These are phyloP conservation scores for Cryoendolithus antarcticus DNA, from an alignment of 2,329 filamentous ascomycete species.

Conservation along the genomic window DNA sequence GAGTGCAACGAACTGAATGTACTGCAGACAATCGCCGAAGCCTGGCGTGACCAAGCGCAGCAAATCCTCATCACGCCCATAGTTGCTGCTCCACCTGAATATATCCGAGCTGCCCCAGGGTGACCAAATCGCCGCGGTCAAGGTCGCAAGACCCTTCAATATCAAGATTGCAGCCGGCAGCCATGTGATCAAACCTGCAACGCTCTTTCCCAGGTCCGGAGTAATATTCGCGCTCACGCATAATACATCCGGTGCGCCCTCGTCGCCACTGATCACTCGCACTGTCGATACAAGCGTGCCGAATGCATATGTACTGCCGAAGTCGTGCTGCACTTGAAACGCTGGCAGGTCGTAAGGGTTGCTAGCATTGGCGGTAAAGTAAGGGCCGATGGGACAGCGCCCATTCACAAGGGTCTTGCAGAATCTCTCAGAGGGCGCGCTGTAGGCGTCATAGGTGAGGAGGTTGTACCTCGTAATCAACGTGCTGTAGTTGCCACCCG, in stretches of 20 bases:
- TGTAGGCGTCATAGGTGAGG: slow-evolving; percentile 62
- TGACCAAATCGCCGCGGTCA: slow-evolving; percentile 75
- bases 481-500: slow-evolving; percentile 53
- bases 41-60: slow-evolving; percentile 87
- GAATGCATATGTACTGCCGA: slow-evolving; percentile 76
- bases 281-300: slow-evolving; percentile 66
- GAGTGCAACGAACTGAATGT: slow-evolving; percentile 83
- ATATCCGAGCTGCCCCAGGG: slow-evolving; percentile 87
- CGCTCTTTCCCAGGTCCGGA: slow-evolving; percentile 59
- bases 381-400: slow-evolving; percentile 62
- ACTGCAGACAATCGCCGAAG: slow-evolving; percentile 92
- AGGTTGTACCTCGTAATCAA: slow-evolving; percentile 60
- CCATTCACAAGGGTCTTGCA: slow-evolving; percentile 50
- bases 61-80: slow-evolving; percentile 84
- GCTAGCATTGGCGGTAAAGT: slow-evolving; percentile 48
- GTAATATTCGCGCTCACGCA: slow-evolving; percentile 77
- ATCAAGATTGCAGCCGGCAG: slow-evolving; percentile 68
- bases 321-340: slow-evolving; percentile 60
- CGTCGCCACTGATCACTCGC: slow-evolving; percentile 62
- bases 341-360: slow-evolving; percentile 50
- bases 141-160: slow-evolving; percentile 68
- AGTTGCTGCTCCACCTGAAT: slow-evolving; percentile 97
- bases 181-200: slow-evolving; percentile 58
- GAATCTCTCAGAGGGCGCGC: slow-evolving; percentile 44
- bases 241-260: slow-evolving; percentile 49